Percentiles rank a stretch among this genome's conserved stretches.
Evolutionary conservation across 164 flowering plant genomes (phyloP).

Genomic region (Chimonanthus praecox): DNA sequence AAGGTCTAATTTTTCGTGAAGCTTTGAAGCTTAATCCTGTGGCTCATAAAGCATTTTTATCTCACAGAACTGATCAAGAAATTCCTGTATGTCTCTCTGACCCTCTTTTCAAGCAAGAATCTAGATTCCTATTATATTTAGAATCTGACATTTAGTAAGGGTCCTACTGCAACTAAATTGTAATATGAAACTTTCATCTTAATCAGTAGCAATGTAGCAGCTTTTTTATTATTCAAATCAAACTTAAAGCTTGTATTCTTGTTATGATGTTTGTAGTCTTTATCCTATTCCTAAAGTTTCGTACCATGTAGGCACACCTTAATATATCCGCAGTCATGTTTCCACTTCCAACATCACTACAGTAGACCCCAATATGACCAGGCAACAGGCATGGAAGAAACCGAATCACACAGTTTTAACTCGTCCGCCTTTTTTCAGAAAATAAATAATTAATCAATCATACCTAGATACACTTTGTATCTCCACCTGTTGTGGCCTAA

Average conservation of each 20-base stretch:
- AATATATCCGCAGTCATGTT: too few species aligned
- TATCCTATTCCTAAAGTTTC: too few species aligned
- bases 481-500: too few species aligned
- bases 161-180: too few species aligned
- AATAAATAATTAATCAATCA: background rate
- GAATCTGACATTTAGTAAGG: too few species aligned
- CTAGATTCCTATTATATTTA: too few species aligned
- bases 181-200: too few species aligned
- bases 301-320: background rate
- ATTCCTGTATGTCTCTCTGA: conserved; percentile 59
- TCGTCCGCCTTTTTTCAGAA: background rate
- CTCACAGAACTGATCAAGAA: conserved; percentile 44
- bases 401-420: background rate
- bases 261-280: background rate
- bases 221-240: background rate
- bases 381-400: too few species aligned
- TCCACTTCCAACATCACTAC: too few species aligned
- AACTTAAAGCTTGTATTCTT: background rate
- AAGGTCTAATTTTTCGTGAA: conserved; percentile 63
- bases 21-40: conserved; percentile 33
- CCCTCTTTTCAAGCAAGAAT: background rate
- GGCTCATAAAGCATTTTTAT: conserved; percentile 61
- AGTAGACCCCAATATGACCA: too few species aligned
- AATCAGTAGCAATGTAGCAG: background rate
- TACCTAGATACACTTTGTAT: background rate